A percentile compares a stretch with the other conserved stretches of the same genome.
phyloP scores from a whole-genome alignment of 441 rosid genomes.

The Corymbia citriodora region DNA sequence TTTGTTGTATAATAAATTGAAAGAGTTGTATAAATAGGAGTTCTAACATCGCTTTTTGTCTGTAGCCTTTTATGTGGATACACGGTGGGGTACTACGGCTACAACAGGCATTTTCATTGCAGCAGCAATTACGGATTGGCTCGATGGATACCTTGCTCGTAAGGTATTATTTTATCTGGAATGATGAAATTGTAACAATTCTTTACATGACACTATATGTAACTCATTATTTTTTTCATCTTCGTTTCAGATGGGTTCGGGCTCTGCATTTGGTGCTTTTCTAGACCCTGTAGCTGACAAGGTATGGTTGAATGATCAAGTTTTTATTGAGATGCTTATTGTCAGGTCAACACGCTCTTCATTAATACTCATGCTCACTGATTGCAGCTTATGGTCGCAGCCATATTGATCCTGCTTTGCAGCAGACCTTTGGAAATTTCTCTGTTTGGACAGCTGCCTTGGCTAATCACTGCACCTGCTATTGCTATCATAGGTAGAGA shows the following conservation, averaged over 20 bases:
- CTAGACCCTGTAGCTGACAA: constrained; percentile 97
- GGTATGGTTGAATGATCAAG: constrained; percentile 27
- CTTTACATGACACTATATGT: background rate
- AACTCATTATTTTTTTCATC: background rate
- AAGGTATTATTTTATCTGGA: constrained; percentile 38
- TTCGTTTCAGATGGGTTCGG: constrained; percentile 66
- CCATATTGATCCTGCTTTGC: constrained; percentile 77
- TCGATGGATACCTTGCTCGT: constrained; percentile 94
- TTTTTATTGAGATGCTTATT: background rate
- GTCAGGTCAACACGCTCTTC: background rate
- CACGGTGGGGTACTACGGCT: constrained; percentile 82
- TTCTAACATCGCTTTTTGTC: constrained; percentile 4
- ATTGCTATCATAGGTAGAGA: constrained; percentile 92
- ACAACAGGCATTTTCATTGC: constrained; percentile 85
- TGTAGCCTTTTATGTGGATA: constrained; percentile 77
- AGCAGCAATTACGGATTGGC: constrained; percentile 97
- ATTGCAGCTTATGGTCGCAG: constrained; percentile 97
- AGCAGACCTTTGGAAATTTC: constrained; percentile 61
- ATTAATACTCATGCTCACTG: constrained; percentile 7
- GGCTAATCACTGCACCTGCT: constrained; percentile 83
- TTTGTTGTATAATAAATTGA: background rate
- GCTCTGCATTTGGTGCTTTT: constrained; percentile 92
- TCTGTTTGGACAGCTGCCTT: constrained; percentile 53
- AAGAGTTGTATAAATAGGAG: background rate
- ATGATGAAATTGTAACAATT: background rate